Evolutionary conservation across 2,329 filamentous ascomycete genomes (phyloP), one percentile per base, ranked within the genome.

Genomic region (Colletotrichum sp.): DNA sequence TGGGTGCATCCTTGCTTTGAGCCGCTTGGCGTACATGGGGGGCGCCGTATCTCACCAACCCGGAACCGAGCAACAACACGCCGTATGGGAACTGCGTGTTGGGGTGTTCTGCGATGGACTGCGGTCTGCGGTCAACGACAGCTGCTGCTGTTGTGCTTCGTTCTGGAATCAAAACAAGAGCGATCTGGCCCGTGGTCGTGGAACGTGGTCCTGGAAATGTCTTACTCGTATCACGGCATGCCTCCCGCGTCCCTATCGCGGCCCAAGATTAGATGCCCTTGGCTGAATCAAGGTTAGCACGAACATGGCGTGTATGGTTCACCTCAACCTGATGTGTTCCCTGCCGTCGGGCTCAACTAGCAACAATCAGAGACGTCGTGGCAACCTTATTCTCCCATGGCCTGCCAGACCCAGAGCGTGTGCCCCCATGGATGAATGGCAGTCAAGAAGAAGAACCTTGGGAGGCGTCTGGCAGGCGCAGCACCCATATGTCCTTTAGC

Each of bases 1-100:
- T 34, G 63, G 73, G 73, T 63, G 30, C 63, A 72, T 73, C 73
- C 73, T 68, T 76, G 73, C 71, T 72, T 76, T 69, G 19, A 72
- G 69, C 69, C 73, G 73, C 73, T 76, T 76, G 73, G 73, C 73
- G 70, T n/a, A 69, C 69, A 72, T 69, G 73, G 73, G 68, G 36
- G 34, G 27, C 32, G 22, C 39, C 55, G 27, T 52, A 39, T 59
- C 32, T 72, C 30, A 75, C 69, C 69, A 65, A 34, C 30, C 57
- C 27, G 62, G 27, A 63, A 44, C 73, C 62, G 73, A 75, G 69
- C 73, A 72, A 63, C 52, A 39, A 65, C 16, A 44, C 16, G 39
- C 39, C 39, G 39, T 49, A 49, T 44, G 39, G 19, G 13, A 64
- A 39, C 5, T 57, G 19, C 6, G 16, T 34, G 32, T 57, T 27